Evolutionary conservation across 1,284 basidiomycete genomes (phyloP), one percentile per base, ranked within the genome.

Genomic region (Cerioporus squamosus): DNA sequence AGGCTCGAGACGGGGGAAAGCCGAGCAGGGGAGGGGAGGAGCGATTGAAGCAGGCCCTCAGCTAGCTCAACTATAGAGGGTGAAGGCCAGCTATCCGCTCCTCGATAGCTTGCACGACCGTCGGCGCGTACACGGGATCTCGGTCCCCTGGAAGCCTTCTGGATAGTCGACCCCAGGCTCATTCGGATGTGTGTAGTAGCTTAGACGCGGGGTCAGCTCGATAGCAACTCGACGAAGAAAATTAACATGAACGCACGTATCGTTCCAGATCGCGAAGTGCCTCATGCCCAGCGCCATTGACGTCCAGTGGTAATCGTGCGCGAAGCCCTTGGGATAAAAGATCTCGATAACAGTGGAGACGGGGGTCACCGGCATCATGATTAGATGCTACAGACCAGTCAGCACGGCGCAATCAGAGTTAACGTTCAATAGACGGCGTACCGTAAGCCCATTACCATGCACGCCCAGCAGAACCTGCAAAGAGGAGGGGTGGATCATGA

Each of bases 281-380:
- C 74, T 78, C 77, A 92, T 87, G 10, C 88, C 88, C 23, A 94
- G 75, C 0, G 90, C 85, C 38, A 83, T 76, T 1, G 90, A 75
- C 2, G 87, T 88, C 84, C 86, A 89, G 70, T 91, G 84, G 70
- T 94, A 94, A 71, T 94, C 91, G 66, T 88, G 83, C 36, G 91
- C 88, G 72, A 91, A 94, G 0, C 92, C 93, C 5, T 73, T 78
- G 5, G 90, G 88, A 67, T 79, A 90, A 75, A 94, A 92, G 43
- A 95, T 85, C 74, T 94, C 93, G 67, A 95, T 90, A 18, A 92
- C 88, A 2, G 87, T 84, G 18, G 88, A 84, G 33, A 83, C 74
- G 0, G 81, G 80, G 1, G 83, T 87, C 1, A 84, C 83, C 4
- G 85, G 82, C 89, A 94, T 91, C 80, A 90, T 86, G 36, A 93